Evolutionary conservation across 345 rosid genomes (phyloP).

Genomic region (Erodium maritimum): DNA sequence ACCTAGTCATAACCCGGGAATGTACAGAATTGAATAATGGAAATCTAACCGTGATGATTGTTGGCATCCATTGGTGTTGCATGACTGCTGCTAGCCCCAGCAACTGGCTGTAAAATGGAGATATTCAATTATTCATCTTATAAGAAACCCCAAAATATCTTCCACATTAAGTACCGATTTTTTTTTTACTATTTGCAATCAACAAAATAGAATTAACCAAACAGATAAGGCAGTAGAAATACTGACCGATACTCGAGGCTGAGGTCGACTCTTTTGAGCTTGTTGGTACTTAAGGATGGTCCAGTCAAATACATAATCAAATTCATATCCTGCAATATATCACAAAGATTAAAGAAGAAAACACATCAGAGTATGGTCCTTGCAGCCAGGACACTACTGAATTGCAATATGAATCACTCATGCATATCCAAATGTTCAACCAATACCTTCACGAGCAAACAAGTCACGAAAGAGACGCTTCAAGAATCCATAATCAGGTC

Average conservation of each 20-base stretch:
- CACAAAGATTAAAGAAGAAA: background rate
- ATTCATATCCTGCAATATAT: conserved; percentile 26
- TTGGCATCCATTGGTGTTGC: conserved; percentile 36
- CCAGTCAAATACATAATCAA: conserved; percentile 43
- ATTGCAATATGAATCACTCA: background rate
- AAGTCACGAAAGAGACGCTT: conserved; percentile 70
- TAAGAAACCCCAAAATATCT: conserved; percentile 16
- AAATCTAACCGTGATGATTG: conserved; percentile 58
- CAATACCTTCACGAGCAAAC: conserved; percentile 65
- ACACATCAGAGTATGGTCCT: background rate
- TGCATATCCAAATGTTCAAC: background rate
- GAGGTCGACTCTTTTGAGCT: conserved; percentile 51
- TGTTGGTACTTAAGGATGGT: conserved; percentile 49
- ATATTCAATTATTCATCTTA: background rate
- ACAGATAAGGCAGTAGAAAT: background rate
- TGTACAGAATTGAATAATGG: background rate
- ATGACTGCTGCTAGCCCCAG: conserved; percentile 55
- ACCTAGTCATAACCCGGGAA: background rate
- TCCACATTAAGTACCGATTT: background rate
- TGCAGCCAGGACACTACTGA: background rate
- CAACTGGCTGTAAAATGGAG: conserved; percentile 37
- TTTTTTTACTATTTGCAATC: too few relatives aligned
- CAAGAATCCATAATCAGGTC: conserved; percentile 80
- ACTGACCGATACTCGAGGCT: conserved; percentile 43
- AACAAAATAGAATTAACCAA: background rate